These are phyloP conservation scores for Fraxinus excelsior DNA, from an alignment of 257 asterid species.

Conservation along the genomic window DNA sequence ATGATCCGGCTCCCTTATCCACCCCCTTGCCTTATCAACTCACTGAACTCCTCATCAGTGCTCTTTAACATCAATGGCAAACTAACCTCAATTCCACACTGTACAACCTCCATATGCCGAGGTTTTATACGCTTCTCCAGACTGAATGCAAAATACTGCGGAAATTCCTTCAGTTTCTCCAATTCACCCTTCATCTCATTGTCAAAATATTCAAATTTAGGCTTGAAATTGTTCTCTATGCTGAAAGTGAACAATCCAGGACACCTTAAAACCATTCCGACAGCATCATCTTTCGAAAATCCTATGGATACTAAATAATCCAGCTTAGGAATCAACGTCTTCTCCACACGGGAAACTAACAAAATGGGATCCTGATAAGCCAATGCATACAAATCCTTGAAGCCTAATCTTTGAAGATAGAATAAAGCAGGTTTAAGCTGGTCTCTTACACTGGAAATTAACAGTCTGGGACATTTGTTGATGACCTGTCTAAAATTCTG, in stretches of 20 bases:
- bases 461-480: conserved; percentile 76
- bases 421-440: conserved; percentile 85
- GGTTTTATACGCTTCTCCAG: conserved; percentile 84
- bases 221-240: conserved; percentile 80
- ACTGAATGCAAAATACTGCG: conserved; percentile 84
- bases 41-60: conserved; percentile 67
- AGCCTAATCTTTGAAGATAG: conserved; percentile 73
- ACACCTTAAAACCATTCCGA: conserved; percentile 73
- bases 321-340: conserved; percentile 79
- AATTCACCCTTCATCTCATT: conserved; percentile 59
- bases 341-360: conserved; percentile 79
- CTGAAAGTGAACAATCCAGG: conserved; percentile 83
- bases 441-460: conserved; percentile 61
- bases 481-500: conserved; percentile 55
- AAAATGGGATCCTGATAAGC: conserved; percentile 75
- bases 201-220: conserved; percentile 65
- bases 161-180: conserved; percentile 69
- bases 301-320: conserved; percentile 58
- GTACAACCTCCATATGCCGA: conserved; percentile 53
- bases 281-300: conserved; percentile 52
- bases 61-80: conserved; percentile 70
- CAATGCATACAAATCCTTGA: conserved; percentile 49
- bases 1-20: conserved; percentile 12
- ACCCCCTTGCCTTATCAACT: conserved; percentile 39
- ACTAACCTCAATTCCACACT: conserved; percentile 50